phyloP scores from a whole-genome alignment of 768 basidiomycete genomes.

The Trametes coccinea region DNA sequence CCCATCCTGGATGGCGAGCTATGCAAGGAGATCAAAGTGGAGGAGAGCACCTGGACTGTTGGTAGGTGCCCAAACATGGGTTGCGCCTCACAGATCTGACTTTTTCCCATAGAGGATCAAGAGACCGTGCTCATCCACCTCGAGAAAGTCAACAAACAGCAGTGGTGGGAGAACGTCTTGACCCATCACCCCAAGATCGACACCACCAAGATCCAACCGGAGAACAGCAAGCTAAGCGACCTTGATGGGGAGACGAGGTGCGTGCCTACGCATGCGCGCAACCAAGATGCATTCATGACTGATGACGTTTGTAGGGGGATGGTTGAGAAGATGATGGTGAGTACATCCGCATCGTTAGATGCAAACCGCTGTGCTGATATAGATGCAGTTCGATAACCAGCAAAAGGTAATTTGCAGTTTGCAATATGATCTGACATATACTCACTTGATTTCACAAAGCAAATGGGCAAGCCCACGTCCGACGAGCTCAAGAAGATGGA shows the following conservation, averaged over 20 bases:
- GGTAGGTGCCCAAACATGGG: slow-evolving; percentile 50
- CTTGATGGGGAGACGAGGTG: slow-evolving; percentile 94
- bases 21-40: slow-evolving; percentile 91
- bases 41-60: slow-evolving; percentile 96
- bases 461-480: slow-evolving; percentile 95
- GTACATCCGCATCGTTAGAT: slow-evolving; percentile 30
- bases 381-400: slow-evolving; percentile 69
- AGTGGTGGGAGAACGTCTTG: slow-evolving; percentile 98
- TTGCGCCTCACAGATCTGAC: not conserved
- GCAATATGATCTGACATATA: not conserved
- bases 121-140: slow-evolving; percentile 71
- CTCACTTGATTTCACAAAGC: slow-evolving; percentile 44
- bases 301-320: slow-evolving; percentile 61
- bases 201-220: slow-evolving; percentile 92
- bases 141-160: slow-evolving; percentile 83
- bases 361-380: not conserved
- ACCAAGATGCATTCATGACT: too few relatives aligned
- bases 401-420: slow-evolving; percentile 51
- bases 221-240: slow-evolving; percentile 94
- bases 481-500: slow-evolving; percentile 94
- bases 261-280: slow-evolving; percentile 12
- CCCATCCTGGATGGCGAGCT: slow-evolving; percentile 88
- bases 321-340: slow-evolving; percentile 99
- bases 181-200: slow-evolving; percentile 96
- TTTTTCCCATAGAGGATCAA: slow-evolving; percentile 64